Percentiles rank a stretch among this genome's conserved stretches.
Evolutionary conservation across 2,329 filamentous ascomycete genomes (phyloP).

Genomic region (Diaporthe destruens): DNA sequence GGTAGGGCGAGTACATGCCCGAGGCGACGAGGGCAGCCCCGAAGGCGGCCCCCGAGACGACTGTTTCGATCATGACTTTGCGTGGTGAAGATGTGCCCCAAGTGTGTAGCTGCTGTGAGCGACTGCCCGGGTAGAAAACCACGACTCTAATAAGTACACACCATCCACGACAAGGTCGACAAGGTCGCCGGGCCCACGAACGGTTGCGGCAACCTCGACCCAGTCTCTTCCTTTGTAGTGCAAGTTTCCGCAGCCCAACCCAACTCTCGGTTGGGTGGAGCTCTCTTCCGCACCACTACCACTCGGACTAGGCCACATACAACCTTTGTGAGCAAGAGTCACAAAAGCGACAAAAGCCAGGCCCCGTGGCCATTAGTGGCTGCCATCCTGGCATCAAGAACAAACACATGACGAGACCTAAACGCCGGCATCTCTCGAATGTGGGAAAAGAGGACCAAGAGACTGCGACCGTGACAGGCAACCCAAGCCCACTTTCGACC

Average conservation of each 20-base stretch:
- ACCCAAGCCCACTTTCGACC: conserved; percentile 3
- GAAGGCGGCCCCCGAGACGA: conserved; percentile 68
- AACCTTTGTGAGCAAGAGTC: neutral
- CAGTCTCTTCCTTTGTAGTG: neutral
- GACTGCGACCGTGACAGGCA: conserved; percentile 2
- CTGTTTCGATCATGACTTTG: conserved; percentile 46
- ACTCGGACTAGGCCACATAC: neutral
- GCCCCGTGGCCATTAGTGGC: neutral
- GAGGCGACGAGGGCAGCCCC: conserved; percentile 71
- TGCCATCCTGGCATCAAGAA: neutral
- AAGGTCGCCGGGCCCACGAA: conserved; percentile 8
- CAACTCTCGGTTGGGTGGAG: neutral
- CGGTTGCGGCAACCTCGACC: conserved; percentile 7
- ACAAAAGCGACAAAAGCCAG: too few species aligned
- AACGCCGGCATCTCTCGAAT: neutral
- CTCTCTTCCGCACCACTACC: conserved; percentile 1
- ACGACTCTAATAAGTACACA: too few species aligned
- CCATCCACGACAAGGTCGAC: neutral
- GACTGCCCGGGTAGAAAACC: too few species aligned
- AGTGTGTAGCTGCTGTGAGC: too few species aligned
- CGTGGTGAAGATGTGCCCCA: neutral
- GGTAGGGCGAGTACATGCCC: conserved; percentile 70
- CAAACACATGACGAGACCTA: neutral
- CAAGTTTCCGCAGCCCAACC: conserved; percentile 1
- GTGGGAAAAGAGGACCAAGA: neutral